Conservation (phyloP, 768 basidiomycete genomes). For the Hypholoma fasciculare region DNA sequence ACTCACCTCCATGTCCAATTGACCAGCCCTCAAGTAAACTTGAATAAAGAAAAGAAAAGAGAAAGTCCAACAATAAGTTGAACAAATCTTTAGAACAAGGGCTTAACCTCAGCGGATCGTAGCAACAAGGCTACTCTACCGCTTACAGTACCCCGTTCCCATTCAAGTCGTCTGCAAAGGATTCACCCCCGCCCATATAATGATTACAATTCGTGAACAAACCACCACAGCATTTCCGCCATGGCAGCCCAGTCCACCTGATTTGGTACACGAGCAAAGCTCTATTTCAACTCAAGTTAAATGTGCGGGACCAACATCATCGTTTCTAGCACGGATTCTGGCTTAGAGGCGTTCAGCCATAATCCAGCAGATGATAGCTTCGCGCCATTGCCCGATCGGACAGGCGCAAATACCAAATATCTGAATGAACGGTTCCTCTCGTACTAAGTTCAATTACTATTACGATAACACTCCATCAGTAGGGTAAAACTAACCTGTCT, state of each 20-base stretch:
- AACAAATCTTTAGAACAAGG: slow-evolving; percentile 72
- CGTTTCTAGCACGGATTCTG: slow-evolving; percentile 79
- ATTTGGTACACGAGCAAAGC: slow-evolving; percentile 73
- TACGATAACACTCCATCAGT: slow-evolving; percentile 74
- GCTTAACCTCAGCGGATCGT: slow-evolving; percentile 78
- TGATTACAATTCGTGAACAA: slow-evolving; percentile 60
- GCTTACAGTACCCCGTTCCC: slow-evolving; percentile 75
- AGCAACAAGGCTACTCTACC: slow-evolving; percentile 79
- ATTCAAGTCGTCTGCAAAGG: slow-evolving; percentile 81
- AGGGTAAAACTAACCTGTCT: slow-evolving; percentile 88
- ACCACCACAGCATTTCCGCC: slow-evolving; percentile 55
- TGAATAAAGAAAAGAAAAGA: slow-evolving; percentile 30
- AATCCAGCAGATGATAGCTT: slow-evolving; percentile 84
- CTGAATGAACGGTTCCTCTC: slow-evolving; percentile 83
- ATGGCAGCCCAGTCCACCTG: slow-evolving; percentile 45
- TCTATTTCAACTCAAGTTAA: slow-evolving; percentile 65
- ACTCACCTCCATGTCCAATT: slow-evolving; percentile 16
- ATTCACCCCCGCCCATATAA: slow-evolving; percentile 72
- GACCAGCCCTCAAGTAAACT: slow-evolving; percentile 43
- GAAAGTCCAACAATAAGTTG: slow-evolving; percentile 46
- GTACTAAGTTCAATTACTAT: slow-evolving; percentile 82
- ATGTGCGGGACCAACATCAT: slow-evolving; percentile 70
- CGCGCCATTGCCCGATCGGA: slow-evolving; percentile 77
- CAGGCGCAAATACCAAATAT: slow-evolving; percentile 82
- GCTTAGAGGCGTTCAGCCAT: slow-evolving; percentile 85